These are phyloP conservation scores for Arabis hirsuta DNA, from an alignment of 345 rosid genomes.

Conservation along the genomic window DNA sequence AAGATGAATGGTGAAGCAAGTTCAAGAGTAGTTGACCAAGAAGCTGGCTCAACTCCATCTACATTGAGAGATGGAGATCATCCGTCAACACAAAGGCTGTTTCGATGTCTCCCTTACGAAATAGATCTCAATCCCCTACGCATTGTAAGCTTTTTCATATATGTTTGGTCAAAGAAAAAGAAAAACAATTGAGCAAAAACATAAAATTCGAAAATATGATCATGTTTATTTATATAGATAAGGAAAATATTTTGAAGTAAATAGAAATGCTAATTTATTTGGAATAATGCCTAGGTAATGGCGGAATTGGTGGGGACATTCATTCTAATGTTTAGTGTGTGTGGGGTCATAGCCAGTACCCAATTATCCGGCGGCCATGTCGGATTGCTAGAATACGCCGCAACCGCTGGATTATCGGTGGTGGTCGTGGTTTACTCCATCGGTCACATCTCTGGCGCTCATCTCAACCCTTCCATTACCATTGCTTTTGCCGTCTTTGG, in stretches of 20 bases:
- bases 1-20: slow-evolving; percentile 44
- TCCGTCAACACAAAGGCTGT: slow-evolving; percentile 23
- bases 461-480: slow-evolving; percentile 86
- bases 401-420: slow-evolving; percentile 72
- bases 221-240: neutral
- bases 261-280: neutral
- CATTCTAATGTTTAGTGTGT: slow-evolving; percentile 69
- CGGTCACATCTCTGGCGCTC: slow-evolving; percentile 88
- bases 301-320: slow-evolving; percentile 87
- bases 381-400: slow-evolving; percentile 74
- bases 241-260: no score
- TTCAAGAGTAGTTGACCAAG: slow-evolving; percentile 51
- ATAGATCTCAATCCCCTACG: slow-evolving; percentile 59
- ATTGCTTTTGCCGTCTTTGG: slow-evolving; percentile 75
- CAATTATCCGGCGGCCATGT: slow-evolving; percentile 57
- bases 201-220: neutral
- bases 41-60: slow-evolving; percentile 46
- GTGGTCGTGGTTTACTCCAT: slow-evolving; percentile 61
- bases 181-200: neutral
- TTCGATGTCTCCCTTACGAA: slow-evolving; percentile 39
- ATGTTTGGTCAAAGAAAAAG: neutral
- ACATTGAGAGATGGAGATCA: slow-evolving; percentile 37
- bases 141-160: slow-evolving; percentile 49
- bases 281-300: slow-evolving; percentile 54
- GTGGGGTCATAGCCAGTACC: slow-evolving; percentile 71